Conservation (phyloP, 306 rosid genomes). For the Macrotyloma uniflorum region DNA sequence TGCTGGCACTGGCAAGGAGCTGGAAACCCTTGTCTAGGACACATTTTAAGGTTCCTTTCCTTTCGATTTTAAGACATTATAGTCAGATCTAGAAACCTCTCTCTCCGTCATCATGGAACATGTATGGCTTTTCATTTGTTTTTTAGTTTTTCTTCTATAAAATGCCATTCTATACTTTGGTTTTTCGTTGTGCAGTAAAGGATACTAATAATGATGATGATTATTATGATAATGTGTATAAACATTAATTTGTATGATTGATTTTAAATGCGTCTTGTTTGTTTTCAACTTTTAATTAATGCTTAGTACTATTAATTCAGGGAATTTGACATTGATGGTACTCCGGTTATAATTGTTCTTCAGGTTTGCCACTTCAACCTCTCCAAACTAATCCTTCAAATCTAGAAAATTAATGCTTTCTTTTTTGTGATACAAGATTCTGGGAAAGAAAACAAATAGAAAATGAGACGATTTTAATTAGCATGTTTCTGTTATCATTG, state of each 20-base stretch:
- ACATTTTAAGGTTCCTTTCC: neutral
- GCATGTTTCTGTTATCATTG: too few species aligned
- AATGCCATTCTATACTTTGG: neutral
- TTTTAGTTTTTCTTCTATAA: neutral
- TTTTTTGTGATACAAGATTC: too few species aligned
- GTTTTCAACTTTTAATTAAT: neutral
- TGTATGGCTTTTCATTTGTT: neutral
- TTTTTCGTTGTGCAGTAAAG: neutral
- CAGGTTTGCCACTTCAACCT: too few species aligned
- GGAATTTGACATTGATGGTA: neutral
- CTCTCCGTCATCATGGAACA: neutral
- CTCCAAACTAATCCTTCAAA: too few species aligned
- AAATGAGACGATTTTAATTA: too few species aligned
- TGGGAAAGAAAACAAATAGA: too few species aligned
- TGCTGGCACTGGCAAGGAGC: constrained; percentile 43
- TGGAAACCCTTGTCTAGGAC: constrained; percentile 43
- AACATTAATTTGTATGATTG: neutral
- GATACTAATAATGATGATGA: neutral
- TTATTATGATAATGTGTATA: neutral
- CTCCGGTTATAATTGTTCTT: too few species aligned
- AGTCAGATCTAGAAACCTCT: neutral
- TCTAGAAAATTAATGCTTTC: too few species aligned
- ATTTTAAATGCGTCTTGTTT: neutral
- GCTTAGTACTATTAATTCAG: neutral
- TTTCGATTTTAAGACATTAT: neutral